These are phyloP conservation scores for Scutellaria baicalensis DNA, from an alignment of 257 asterid genomes.

Conservation along the genomic window DNA sequence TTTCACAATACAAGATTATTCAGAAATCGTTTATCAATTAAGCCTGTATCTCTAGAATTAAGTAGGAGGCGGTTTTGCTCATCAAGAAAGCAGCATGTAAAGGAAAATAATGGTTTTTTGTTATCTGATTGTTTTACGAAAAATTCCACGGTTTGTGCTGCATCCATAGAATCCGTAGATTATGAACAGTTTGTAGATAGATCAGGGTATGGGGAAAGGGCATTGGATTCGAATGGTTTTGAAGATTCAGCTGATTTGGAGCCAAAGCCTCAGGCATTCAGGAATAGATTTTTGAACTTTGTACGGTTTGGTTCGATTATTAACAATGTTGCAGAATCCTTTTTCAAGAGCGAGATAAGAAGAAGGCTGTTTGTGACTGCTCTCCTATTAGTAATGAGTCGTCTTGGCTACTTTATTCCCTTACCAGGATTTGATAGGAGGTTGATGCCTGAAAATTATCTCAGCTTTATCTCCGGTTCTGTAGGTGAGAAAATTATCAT, in stretches of 20 bases:
- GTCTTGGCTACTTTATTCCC: constrained; percentile 88
- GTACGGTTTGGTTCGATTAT: constrained; percentile 67
- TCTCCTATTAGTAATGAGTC: constrained; percentile 63
- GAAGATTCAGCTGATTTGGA: constrained; percentile 16
- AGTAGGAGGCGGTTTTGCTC: constrained; percentile 19
- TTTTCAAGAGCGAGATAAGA: constrained; percentile 96
- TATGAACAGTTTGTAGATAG: constrained; percentile 32
- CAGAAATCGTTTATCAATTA: no score
- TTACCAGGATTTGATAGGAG: constrained; percentile 94
- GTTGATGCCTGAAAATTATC: constrained; percentile 85
- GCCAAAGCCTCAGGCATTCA: constrained; percentile 39
- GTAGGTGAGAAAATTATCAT: constrained; percentile 47
- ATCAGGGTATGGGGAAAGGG: constrained; percentile 24
- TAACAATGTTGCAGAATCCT: constrained; percentile 67
- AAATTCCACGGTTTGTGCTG: constrained; percentile 29
- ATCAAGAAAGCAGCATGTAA: constrained; percentile 14
- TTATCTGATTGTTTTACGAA: constrained; percentile 14
- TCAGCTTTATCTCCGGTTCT: constrained; percentile 80
- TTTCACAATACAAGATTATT: no score
- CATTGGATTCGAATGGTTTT: constrained; percentile 6
- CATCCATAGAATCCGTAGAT: constrained; percentile 43
- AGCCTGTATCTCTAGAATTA: no score
- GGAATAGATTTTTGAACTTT: constrained; percentile 67
- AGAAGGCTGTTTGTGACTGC: constrained; percentile 90
- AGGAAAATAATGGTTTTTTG: constrained; percentile 18